Evolutionary conservation across 2,329 filamentous ascomycete species (phyloP), one percentile per base, ranked within the genome.

Genomic region (Scytalidium sp.): DNA sequence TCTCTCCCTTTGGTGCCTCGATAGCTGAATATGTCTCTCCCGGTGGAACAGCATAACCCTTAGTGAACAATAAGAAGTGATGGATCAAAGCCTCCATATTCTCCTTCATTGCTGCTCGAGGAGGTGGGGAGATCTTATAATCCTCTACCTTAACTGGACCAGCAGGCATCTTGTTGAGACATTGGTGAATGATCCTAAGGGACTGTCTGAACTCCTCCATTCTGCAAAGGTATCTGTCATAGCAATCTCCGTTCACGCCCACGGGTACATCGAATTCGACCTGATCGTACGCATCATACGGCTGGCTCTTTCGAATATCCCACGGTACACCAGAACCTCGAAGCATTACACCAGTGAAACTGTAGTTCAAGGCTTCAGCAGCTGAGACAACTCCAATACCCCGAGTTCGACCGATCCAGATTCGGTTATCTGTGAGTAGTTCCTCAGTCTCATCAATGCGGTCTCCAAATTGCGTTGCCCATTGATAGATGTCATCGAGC

Each of bases 71-170:
- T 59, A 99, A 76, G 81, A 99, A 99, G 79, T 99, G 94, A 76
- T 99, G 94, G 68, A 99, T 99, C 41, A 99, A 83, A 36, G 94
- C 92, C 76, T 99, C 94, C 95, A 99, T 99, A 79, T 99, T 99
- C 83, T 99, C 94, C 83, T 99, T 99, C 94, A 99, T 99, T 65
- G 94, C 94, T 41, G 90, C 80, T 66, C 94, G 86, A n/a, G 94
- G 95, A 55, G 94, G 94, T 19, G 94, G 94, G 2, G 90, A 88
- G 65, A 99, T 83, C 83, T 99, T 99, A 84, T 97, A 99, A 74
- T 99, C 94, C 74, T 99, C 94, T 40, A 97, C 90, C 60, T 93
- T 88, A 67, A 97, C 83, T 46, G 94, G 94, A 22, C 94, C 94
- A 44, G 89, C 81, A 44, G 95, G 93, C 90, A 99, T 99, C 79